phyloP scores from a whole-genome alignment of 1,139 yeast species.

The Oligophagozyma castellii region DNA sequence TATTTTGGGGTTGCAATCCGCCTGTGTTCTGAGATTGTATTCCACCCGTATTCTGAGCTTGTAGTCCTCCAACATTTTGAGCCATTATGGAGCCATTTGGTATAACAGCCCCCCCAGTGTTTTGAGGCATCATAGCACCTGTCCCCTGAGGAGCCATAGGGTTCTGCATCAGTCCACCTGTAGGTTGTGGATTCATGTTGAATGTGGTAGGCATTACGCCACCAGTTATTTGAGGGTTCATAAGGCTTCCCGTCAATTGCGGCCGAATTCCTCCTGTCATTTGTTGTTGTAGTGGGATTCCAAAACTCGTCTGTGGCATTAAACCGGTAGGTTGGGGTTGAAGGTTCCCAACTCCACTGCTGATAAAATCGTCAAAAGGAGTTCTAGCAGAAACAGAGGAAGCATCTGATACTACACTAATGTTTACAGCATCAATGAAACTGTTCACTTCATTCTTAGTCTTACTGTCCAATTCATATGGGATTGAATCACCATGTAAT shows the following conservation, averaged over 20 bases:
- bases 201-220: slow-evolving; percentile 2
- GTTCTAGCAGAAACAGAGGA: slow-evolving; percentile 17
- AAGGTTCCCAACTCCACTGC: slow-evolving; percentile 15
- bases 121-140: slow-evolving; percentile 10
- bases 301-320: slow-evolving; percentile 20
- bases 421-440: slow-evolving; percentile 78
- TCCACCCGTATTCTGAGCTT: slow-evolving; percentile 25
- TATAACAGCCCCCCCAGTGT: slow-evolving; percentile 8
- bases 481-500: slow-evolving; percentile 65
- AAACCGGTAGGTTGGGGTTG: slow-evolving; percentile 27
- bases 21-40: slow-evolving; percentile 23
- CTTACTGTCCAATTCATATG: slow-evolving; percentile 54
- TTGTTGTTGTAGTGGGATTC: slow-evolving; percentile 18
- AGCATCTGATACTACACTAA: slow-evolving; percentile 55
- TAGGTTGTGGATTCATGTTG: slow-evolving; percentile 1
- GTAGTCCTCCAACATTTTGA: slow-evolving; percentile 6
- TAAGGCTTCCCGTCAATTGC: slow-evolving; percentile 24
- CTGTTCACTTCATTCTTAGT: slow-evolving; percentile 75
- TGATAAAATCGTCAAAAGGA: slow-evolving; percentile 23
- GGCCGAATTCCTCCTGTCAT: slow-evolving; percentile 4
- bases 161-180: too few relatives aligned
- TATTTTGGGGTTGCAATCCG: slow-evolving; percentile 22
- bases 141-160: background rate
- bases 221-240: slow-evolving; percentile 6
- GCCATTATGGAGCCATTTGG: slow-evolving; percentile 5